Conservation (phyloP, 2,329 filamentous ascomycete species). For the Calonectria hawksworthii region DNA sequence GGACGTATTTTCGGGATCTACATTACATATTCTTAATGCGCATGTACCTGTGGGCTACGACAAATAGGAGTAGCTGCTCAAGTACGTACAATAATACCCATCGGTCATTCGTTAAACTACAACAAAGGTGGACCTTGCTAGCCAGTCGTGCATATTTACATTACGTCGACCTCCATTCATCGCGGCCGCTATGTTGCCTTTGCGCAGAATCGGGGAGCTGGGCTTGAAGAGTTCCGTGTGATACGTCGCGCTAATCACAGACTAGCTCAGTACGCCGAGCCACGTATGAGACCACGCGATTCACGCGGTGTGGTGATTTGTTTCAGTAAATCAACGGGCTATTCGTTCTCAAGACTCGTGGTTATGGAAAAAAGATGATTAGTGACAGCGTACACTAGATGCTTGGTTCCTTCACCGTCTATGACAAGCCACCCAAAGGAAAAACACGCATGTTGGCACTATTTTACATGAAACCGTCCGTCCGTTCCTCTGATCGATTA, state of each 20-base stretch:
- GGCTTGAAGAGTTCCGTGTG: not conserved
- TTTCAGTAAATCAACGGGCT: not conserved
- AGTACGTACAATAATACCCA: conserved; percentile 14
- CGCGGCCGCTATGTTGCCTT: not conserved
- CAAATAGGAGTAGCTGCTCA: not conserved
- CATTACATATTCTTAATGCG: conserved; percentile 18
- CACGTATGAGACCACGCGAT: not conserved
- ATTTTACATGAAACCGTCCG: conserved; percentile 62
- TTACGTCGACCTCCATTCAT: not conserved
- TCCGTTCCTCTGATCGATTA: conserved; percentile 44
- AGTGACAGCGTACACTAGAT: conserved; percentile 59
- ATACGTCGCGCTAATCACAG: not conserved
- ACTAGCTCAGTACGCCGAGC: not conserved
- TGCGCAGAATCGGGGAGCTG: not conserved
- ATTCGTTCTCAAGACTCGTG: not conserved
- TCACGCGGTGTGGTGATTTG: not conserved
- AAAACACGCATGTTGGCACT: conserved; percentile 61
- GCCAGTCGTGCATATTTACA: not conserved
- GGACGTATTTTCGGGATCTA: not conserved
- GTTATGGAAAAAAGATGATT: conserved; percentile 42
- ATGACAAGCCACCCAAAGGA: conserved; percentile 57
- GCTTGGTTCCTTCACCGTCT: conserved; percentile 59
- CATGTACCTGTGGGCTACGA: conserved; percentile 1
- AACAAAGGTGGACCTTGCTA: not conserved
- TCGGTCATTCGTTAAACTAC: conserved; percentile 6